A percentile compares a stretch with the other conserved stretches of the same genome.
phyloP scores from a whole-genome alignment of 2,329 filamentous ascomycete genomes.

The Grosmannia serpens region DNA sequence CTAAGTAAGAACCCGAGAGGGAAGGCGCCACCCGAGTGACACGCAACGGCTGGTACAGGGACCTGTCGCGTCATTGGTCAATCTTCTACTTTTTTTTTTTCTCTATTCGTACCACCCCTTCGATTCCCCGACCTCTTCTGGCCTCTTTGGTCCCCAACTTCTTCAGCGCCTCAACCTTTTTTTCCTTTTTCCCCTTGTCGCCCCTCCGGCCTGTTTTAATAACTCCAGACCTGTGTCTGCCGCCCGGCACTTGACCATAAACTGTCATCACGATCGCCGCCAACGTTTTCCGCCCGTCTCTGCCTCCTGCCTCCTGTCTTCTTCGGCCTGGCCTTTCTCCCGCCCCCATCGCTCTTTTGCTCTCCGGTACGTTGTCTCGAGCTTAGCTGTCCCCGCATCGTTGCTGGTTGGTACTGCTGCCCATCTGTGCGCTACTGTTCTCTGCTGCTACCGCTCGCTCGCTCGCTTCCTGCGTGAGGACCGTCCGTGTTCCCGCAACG shows the following conservation, averaged over 20 bases:
- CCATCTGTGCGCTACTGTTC: background rate
- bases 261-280: no score
- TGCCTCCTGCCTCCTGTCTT: background rate
- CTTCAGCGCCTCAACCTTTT: background rate
- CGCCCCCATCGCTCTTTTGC: background rate
- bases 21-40: background rate
- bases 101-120: background rate
- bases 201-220: background rate
- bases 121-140: no score
- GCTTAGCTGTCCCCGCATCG: background rate
- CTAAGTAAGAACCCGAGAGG: background rate
- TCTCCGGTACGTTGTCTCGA: background rate
- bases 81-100: background rate
- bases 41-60: background rate
- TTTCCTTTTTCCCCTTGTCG: background rate
- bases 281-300: background rate
- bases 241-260: no score
- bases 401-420: background rate
- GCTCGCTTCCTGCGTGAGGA: background rate
- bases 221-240: background rate
- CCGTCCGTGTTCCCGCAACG: background rate
- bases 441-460: background rate
- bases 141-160: background rate
- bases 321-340: background rate
- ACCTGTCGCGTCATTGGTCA: background rate